Percentiles rank a stretch among this genome's conserved stretches.
phyloP scores from a whole-genome alignment of 169 alveolate species.

The Babesia microti region DNA sequence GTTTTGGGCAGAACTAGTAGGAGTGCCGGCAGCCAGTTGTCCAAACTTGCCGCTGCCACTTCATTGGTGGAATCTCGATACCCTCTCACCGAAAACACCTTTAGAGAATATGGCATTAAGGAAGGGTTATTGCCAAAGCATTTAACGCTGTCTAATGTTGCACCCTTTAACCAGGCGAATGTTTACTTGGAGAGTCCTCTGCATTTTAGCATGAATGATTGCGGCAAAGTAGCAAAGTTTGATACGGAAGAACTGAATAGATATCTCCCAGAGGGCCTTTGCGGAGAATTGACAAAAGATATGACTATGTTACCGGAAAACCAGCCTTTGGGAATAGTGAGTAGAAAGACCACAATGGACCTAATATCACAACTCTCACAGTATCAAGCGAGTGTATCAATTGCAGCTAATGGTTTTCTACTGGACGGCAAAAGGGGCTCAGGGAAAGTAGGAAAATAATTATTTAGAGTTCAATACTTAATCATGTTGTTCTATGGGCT shows the following conservation, averaged over 20 bases:
- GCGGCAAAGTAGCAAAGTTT: conserved; percentile 18
- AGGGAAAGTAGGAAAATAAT: conserved; percentile 39
- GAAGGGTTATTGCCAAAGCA: conserved; percentile 31
- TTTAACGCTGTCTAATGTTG: conserved; percentile 19
- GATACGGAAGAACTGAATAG: conserved; percentile 12
- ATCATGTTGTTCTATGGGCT: conserved; percentile 61
- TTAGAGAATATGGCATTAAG: conserved; percentile 40
- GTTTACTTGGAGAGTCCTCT: conserved; percentile 11
- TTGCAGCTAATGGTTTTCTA: conserved; percentile 28
- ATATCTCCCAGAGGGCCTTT: conserved; percentile 37
- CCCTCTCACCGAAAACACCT: conserved; percentile 32
- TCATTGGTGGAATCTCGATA: conserved; percentile 24
- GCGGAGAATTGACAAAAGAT: conserved; percentile 42
- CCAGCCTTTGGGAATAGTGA: conserved; percentile 38
- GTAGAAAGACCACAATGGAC: conserved; percentile 34
- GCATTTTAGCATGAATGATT: conserved; percentile 16
- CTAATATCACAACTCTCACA: conserved; percentile 45
- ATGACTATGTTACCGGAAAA: conserved; percentile 38
- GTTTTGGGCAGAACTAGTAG: too few species aligned
- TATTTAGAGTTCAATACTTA: conserved; percentile 47
- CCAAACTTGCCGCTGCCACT: too few species aligned
- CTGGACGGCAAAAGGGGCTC: conserved; percentile 66
- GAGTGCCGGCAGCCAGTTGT: too few species aligned
- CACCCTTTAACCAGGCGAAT: conserved; percentile 16
- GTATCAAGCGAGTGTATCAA: conserved; percentile 4